Conservation (phyloP, 23 red algal genomes). For the Cyanidiococcus yangmingshanensis region DNA sequence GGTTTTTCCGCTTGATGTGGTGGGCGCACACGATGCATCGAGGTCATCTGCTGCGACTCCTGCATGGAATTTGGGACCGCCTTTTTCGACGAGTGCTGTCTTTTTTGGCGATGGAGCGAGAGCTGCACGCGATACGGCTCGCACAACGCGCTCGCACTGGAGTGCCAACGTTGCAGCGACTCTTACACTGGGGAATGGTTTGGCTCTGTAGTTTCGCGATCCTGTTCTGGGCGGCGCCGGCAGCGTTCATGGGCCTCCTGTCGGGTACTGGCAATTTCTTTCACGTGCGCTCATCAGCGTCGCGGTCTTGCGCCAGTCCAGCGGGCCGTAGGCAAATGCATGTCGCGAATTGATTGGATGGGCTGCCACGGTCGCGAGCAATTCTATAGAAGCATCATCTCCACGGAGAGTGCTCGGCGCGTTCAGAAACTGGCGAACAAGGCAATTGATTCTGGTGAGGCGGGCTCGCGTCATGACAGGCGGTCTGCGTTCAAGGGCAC, state of each 20-base stretch:
- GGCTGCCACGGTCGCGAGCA: too few relatives aligned
- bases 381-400: too few relatives aligned
- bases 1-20: constrained; percentile 1
- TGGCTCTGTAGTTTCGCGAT: not conserved
- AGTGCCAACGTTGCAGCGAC: too few relatives aligned
- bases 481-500: too few relatives aligned
- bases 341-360: too few relatives aligned
- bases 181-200: not conserved
- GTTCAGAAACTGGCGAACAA: too few relatives aligned
- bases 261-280: not conserved
- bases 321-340: too few relatives aligned
- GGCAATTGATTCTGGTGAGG: too few relatives aligned
- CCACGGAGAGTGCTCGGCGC: too few relatives aligned
- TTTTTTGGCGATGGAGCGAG: not conserved
- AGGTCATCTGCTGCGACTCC: not conserved
- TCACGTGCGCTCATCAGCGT: not conserved
- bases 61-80: not conserved
- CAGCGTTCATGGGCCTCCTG: not conserved
- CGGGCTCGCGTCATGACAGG: too few relatives aligned
- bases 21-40: not conserved
- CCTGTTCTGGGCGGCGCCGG: not conserved
- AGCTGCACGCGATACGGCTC: constrained; percentile 7
- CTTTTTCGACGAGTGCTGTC: not conserved
- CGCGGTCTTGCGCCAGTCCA: too few relatives aligned
- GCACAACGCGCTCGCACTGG: not conserved